phyloP scores from a whole-genome alignment of 352 stramenopile genomes.

The Globisporangium polare region DNA sequence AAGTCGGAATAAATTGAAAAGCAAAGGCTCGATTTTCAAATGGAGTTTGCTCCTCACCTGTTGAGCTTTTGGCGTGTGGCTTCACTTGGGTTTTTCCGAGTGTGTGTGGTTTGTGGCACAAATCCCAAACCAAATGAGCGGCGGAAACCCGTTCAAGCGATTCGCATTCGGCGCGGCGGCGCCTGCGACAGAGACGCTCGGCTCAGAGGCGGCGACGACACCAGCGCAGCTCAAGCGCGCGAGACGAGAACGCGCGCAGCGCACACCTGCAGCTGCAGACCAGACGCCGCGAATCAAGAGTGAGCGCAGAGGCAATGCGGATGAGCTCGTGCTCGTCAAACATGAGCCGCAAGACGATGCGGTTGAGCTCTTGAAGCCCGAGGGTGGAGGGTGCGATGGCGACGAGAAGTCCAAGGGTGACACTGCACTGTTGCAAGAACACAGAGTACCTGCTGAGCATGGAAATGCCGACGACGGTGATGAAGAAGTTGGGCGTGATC shows the following conservation, averaged over 20 bases:
- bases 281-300: neutral
- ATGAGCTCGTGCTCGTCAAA: neutral
- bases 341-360: neutral
- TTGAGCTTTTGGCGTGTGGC: neutral
- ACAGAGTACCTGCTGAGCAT: neutral
- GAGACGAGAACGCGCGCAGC: slow-evolving; percentile 9
- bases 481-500: slow-evolving; percentile 11
- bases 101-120: neutral
- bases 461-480: neutral
- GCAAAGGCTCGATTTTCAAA: neutral
- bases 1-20: neutral
- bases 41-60: neutral
- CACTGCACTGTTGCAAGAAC: neutral
- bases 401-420: neutral
- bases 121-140: slow-evolving; percentile 1
- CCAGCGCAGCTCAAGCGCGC: neutral
- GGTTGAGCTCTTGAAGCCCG: neutral
- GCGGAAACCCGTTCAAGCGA: slow-evolving; percentile 53
- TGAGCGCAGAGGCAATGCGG: neutral
- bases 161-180: slow-evolving; percentile 43
- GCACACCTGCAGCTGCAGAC: neutral
- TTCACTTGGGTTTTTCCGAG: neutral
- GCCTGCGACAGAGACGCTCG: neutral
- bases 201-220: slow-evolving; percentile 9
- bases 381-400: neutral